A percentile compares a stretch with the other conserved stretches of the same genome.
Evolutionary conservation across 768 basidiomycete genomes (phyloP).

Genomic region (Hericium coralloides): DNA sequence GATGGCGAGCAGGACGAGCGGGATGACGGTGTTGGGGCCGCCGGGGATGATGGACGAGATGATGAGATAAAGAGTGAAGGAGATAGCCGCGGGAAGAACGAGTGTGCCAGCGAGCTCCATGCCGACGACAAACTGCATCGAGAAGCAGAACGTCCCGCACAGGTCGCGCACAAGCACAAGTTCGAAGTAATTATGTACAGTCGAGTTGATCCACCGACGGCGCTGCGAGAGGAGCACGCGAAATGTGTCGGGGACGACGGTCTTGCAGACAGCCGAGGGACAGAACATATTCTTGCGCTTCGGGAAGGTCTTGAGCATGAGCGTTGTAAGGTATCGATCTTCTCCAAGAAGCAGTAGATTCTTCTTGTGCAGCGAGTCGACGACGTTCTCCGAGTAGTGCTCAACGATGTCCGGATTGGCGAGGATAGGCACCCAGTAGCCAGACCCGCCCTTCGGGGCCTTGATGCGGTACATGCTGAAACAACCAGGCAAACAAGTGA

Average conservation of each 20-base stretch:
- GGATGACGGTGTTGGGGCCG: slow-evolving; percentile 71
- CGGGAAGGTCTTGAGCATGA: slow-evolving; percentile 98
- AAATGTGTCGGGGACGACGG: slow-evolving; percentile 96
- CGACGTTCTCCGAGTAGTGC: slow-evolving; percentile 98
- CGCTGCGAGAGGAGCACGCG: slow-evolving; percentile 88
- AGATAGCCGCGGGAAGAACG: slow-evolving; percentile 93
- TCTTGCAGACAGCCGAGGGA: slow-evolving; percentile 98
- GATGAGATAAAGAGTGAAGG: slow-evolving; percentile 93
- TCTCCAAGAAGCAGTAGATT: slow-evolving; percentile 94
- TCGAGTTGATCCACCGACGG: slow-evolving; percentile 99
- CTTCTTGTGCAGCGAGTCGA: slow-evolving; percentile 99
- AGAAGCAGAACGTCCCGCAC: slow-evolving; percentile 99
- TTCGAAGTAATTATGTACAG: slow-evolving; percentile 95
- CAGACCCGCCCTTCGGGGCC: slow-evolving; percentile 91
- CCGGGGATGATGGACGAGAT: slow-evolving; percentile 80
- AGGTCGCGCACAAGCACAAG: slow-evolving; percentile 90
- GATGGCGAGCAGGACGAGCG: slow-evolving; percentile 86
- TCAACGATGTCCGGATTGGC: slow-evolving; percentile 98
- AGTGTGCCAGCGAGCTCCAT: slow-evolving; percentile 98
- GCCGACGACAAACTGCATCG: slow-evolving; percentile 98
- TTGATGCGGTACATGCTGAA: slow-evolving; percentile 99
- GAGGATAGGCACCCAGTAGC: slow-evolving; percentile 97
- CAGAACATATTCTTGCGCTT: slow-evolving; percentile 99
- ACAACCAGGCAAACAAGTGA: slow-evolving; percentile 98
- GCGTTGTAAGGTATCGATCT: slow-evolving; percentile 97